Evolutionary conservation across 2,329 filamentous ascomycete genomes (phyloP).

Genomic region (Raffaelea ambrosiae): DNA sequence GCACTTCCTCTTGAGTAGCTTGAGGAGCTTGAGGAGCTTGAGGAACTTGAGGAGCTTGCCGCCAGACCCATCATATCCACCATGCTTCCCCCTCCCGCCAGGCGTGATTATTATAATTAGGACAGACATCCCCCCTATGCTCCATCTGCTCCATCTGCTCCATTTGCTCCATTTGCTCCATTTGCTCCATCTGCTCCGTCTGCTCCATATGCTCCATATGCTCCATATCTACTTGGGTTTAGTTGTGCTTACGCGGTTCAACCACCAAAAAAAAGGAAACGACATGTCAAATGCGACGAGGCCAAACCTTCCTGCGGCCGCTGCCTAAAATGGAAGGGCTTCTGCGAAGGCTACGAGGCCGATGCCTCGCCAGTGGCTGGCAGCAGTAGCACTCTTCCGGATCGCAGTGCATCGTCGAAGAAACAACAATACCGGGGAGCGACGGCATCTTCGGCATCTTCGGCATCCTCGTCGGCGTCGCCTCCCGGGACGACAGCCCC

Average conservation of each 20-base stretch:
- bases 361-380: background rate
- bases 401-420: background rate
- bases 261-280: constrained; percentile 14
- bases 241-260: background rate
- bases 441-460: background rate
- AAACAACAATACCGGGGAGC: background rate
- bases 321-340: constrained; percentile 20
- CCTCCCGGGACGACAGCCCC: background rate
- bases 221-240: background rate
- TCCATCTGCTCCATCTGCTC: no score
- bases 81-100: no score
- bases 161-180: no score
- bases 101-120: no score
- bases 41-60: no score
- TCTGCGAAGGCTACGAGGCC: constrained; percentile 20
- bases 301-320: constrained; percentile 19
- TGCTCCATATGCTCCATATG: no score
- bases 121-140: no score
- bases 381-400: background rate
- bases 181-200: no score
- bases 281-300: constrained; percentile 18
- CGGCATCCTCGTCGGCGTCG: constrained; percentile 3
- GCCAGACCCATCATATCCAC: no score
- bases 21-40: no score
- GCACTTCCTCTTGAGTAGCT: no score